These are phyloP conservation scores for Mayamaea pseudoterrestris DNA, from an alignment of 108 stramenopile genomes.

Conservation along the genomic window DNA sequence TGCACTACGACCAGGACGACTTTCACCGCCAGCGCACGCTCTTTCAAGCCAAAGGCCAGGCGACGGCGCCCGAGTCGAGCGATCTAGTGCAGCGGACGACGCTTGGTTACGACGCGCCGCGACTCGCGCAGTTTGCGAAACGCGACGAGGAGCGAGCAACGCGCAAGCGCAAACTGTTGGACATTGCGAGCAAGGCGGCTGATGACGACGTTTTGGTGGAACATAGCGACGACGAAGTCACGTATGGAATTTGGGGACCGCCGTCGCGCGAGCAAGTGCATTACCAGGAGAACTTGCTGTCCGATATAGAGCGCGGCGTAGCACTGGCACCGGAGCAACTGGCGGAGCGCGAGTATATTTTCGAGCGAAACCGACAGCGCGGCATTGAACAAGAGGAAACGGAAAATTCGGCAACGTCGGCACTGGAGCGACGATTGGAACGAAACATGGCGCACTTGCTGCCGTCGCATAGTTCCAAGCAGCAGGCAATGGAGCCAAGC, in stretches of 20 bases:
- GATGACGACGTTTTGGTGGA: slow-evolving; percentile 60
- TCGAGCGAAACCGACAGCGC: slow-evolving; percentile 52
- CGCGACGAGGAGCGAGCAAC: slow-evolving; percentile 13
- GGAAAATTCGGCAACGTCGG: slow-evolving; percentile 29
- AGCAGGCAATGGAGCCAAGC: slow-evolving; percentile 38
- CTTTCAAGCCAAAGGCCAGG: slow-evolving; percentile 48
- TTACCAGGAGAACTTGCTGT: slow-evolving; percentile 31
- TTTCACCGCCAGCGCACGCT: slow-evolving; percentile 49
- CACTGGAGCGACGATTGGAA: slow-evolving; percentile 73
- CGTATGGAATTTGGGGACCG: slow-evolving; percentile 75
- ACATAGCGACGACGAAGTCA: slow-evolving; percentile 58
- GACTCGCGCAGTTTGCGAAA: slow-evolving; percentile 27
- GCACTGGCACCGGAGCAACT: slow-evolving; percentile 41
- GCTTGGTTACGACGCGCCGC: slow-evolving; percentile 28
- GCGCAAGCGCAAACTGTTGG: slow-evolving; percentile 16
- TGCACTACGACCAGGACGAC: slow-evolving; percentile 31
- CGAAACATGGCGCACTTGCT: slow-evolving; percentile 91
- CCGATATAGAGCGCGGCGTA: slow-evolving; percentile 44
- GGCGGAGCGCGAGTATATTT: slow-evolving; percentile 60
- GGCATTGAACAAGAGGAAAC: slow-evolving; percentile 39
- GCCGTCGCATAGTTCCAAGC: slow-evolving; percentile 67
- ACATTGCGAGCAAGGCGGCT: slow-evolving; percentile 14
- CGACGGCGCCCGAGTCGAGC: slow-evolving; percentile 15
- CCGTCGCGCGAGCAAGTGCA: slow-evolving; percentile 51
- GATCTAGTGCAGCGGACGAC: slow-evolving; percentile 21